These are phyloP conservation scores for Serendipita sp. DNA, from an alignment of 768 basidiomycete genomes.

Conservation along the genomic window DNA sequence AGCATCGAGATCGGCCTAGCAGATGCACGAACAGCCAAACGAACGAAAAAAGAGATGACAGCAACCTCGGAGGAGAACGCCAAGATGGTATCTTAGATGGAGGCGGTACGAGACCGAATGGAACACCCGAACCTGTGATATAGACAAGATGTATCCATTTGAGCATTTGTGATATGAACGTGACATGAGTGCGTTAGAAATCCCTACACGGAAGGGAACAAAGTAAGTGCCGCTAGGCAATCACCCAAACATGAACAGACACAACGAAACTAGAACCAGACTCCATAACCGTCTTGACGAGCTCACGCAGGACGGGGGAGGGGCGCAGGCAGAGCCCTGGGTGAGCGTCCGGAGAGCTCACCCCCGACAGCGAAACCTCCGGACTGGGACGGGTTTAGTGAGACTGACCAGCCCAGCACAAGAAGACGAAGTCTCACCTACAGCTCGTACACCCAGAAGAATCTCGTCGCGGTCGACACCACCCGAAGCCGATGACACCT, in stretches of 20 bases:
- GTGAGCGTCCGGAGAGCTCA: background rate
- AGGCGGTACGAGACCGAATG: too few species aligned
- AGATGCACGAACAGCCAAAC: background rate
- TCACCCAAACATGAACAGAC: background rate
- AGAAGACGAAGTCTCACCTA: background rate
- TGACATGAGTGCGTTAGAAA: background rate
- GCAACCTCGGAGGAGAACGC: too few species aligned
- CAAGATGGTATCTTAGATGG: too few species aligned
- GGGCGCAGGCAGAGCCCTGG: slow-evolving; percentile 1
- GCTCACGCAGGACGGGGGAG: background rate
- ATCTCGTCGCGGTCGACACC: too few species aligned
- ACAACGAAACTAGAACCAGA: background rate
- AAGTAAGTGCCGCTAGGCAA: background rate
- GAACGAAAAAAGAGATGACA: background rate
- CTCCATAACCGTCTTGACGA: background rate
- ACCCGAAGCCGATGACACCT: too few species aligned
- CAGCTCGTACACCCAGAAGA: too few species aligned
- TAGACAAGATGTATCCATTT: too few species aligned
- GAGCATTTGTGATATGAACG: background rate
- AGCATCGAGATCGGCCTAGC: background rate
- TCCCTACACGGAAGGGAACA: background rate
- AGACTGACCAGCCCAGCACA: background rate
- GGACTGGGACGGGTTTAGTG: background rate
- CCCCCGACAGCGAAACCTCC: background rate
- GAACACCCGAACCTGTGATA: too few species aligned